Evolutionary conservation across 257 asterid genomes (phyloP), one percentile per base, ranked within the genome.

Genomic region (Ajuga chamaepitys): DNA sequence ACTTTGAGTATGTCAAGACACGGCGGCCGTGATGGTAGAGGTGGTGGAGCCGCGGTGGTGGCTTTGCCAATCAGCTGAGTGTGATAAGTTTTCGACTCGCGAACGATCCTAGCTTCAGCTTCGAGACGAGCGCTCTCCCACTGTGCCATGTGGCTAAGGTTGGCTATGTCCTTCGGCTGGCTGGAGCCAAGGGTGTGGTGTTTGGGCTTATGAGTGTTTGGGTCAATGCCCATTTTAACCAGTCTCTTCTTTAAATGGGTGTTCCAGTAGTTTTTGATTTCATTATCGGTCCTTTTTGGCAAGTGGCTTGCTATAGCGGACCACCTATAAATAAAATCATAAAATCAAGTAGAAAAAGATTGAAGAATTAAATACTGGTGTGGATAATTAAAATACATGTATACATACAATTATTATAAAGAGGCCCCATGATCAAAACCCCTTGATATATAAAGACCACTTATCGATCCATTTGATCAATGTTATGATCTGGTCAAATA

Each of bases 141-240:
- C 12, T 81, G 88, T 1, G 85, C 88, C 83, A 82, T 79, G 85
- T 83, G 83, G 88, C 76, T 83, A 2, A 80, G 63, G 71, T 79
- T 79, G 51, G 85, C 83, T 0, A 74, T 20, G 60, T 79, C 80
- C 63, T 76, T 79, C 38, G 79, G 71, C 59, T 74, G 74, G 26
- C 66, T 53, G 1, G 21, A 42, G 16, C 79, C 74, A 0, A 63
- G 74, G 50, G 67, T 67, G 2, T 74, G 79, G 75, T 42, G 75
- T 22, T 72, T 80, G 11, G 85, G 82, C 22, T 72, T 82, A 14
- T 82, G 88, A 3, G 88, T 82, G 44, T 61, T 48, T 0, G 88
- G 88, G 7, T 82, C 88, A 7, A 82, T 75, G 0, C 88, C 88
- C 85, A 82, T 75, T 12, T 80, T 80, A 1, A 71, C 68, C 47